Conservation (phyloP, 2,329 filamentous ascomycete species). For the Trichophyton rubrum region DNA sequence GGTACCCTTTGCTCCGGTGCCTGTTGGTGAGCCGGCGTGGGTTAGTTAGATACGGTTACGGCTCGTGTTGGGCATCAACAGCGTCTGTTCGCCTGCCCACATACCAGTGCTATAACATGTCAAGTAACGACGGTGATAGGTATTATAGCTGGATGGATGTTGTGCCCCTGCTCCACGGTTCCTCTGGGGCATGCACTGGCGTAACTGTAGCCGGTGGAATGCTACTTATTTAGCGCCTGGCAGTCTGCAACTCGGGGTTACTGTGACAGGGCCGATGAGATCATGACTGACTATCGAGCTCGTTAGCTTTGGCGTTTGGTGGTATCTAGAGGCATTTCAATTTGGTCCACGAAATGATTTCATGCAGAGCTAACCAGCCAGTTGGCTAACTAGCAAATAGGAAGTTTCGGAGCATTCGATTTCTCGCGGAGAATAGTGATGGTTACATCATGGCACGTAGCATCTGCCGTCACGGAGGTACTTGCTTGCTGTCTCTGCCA, state of each 20-base stretch:
- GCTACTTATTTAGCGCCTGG: background rate
- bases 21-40: background rate
- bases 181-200: background rate
- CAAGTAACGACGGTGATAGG: background rate
- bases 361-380: background rate
- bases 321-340: background rate
- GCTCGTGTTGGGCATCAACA: background rate
- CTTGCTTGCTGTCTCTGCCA: background rate
- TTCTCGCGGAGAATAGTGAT: background rate
- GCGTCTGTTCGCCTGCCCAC: background rate
- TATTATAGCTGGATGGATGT: too few relatives aligned
- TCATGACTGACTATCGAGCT: too few relatives aligned
- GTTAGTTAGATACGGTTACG: background rate
- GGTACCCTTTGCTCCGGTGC: background rate
- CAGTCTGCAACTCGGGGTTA: background rate
- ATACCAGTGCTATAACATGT: background rate
- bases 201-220: background rate
- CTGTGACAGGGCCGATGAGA: background rate
- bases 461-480: background rate
- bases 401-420: background rate
- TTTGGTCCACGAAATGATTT: background rate
- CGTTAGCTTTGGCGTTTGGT: background rate
- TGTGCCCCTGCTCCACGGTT: background rate
- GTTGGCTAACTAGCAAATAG: background rate
- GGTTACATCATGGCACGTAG: background rate